A percentile compares a stretch with the other conserved stretches of the same genome.
Evolutionary conservation across 352 stramenopile species (phyloP).

Genomic region (Phytophthora cryptogea): DNA sequence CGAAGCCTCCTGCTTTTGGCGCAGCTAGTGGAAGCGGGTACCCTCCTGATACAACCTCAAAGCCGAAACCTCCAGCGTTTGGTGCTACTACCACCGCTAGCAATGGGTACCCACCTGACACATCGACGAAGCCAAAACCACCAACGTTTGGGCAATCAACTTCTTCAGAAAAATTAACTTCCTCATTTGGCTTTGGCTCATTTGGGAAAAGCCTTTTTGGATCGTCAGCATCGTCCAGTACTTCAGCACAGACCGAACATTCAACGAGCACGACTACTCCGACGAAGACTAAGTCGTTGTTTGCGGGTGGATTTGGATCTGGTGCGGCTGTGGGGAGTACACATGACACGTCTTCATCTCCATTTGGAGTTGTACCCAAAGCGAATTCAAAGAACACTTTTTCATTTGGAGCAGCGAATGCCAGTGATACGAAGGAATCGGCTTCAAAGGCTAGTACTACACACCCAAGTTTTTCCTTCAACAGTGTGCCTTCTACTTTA

Average conservation of each 20-base stretch:
- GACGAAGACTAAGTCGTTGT: slow-evolving; percentile 22
- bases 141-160: slow-evolving; percentile 27
- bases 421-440: slow-evolving; percentile 14
- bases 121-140: slow-evolving; percentile 35
- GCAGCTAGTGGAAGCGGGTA: slow-evolving; percentile 20
- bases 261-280: slow-evolving; percentile 8
- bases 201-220: slow-evolving; percentile 35
- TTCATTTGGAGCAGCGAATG: slow-evolving; percentile 23
- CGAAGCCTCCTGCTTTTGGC: slow-evolving; percentile 35
- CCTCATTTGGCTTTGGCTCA: slow-evolving; percentile 35
- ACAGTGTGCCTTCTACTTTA: slow-evolving; percentile 19
- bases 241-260: slow-evolving; percentile 4
- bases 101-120: slow-evolving; percentile 43
- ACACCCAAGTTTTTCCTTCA: slow-evolving; percentile 39
- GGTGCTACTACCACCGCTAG: slow-evolving; percentile 9
- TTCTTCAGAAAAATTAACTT: slow-evolving; percentile 18
- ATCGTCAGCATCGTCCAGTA: slow-evolving; percentile 9
- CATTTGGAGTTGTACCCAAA: slow-evolving; percentile 35
- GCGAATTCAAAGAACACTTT: slow-evolving; percentile 24
- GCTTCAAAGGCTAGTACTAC: slow-evolving; percentile 10
- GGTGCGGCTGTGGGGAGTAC: slow-evolving; percentile 12
- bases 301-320: slow-evolving; percentile 26
- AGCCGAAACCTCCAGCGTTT: slow-evolving; percentile 38
- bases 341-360: slow-evolving; percentile 28
- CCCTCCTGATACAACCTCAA: slow-evolving; percentile 45